Conservation (phyloP, 225 moss, liverwort and hornwort species). For the Pleurozium schreberi region DNA sequence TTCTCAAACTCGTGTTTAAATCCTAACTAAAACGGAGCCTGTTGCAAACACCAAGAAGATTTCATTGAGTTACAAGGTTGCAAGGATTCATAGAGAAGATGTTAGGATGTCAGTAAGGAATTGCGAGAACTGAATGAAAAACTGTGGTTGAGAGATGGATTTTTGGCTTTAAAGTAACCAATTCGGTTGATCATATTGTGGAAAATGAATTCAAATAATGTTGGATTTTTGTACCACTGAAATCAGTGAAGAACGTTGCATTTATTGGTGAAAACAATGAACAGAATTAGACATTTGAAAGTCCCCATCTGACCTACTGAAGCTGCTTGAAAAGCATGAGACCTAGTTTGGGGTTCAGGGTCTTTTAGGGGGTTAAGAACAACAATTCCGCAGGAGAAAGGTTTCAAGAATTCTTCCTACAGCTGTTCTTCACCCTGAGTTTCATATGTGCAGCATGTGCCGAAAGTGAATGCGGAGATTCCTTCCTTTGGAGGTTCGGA, state of each 20-base stretch:
- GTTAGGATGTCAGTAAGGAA: background rate
- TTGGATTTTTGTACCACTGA: background rate
- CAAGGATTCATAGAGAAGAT: background rate
- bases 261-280: background rate
- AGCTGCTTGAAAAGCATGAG: background rate
- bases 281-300: background rate
- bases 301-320: background rate
- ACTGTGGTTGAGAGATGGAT: background rate
- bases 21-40: background rate
- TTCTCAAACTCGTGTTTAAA: background rate
- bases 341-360: background rate
- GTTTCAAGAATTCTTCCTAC: background rate
- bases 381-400: background rate
- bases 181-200: background rate
- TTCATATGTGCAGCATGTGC: constrained; percentile 57
- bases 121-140: background rate
- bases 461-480: constrained; percentile 59
- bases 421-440: background rate
- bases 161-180: background rate
- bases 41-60: background rate
- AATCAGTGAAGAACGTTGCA: background rate
- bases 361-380: background rate
- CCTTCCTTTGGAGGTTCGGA: constrained; percentile 34
- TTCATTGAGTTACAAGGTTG: background rate
- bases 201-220: background rate